Conservation (phyloP, 2,329 filamentous ascomycete species). For the Blastomyces parvus region DNA sequence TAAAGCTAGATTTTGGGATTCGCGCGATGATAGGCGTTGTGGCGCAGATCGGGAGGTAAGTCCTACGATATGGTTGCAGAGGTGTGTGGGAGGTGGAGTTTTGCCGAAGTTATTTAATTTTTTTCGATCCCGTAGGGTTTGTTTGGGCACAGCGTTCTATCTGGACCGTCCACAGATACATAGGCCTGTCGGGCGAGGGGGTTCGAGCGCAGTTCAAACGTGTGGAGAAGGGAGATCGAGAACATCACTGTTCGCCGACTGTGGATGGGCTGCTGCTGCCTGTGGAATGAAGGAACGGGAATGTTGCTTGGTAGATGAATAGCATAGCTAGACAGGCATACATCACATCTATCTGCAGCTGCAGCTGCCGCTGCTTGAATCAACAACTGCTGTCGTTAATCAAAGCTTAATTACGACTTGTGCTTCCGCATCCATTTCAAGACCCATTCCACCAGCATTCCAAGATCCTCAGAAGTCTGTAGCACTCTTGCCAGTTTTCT, state of each 20-base stretch:
- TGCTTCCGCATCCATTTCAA: constrained; percentile 29
- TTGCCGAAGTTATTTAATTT: neutral
- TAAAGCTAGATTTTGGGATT: neutral
- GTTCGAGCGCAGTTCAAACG: neutral
- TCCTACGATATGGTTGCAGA: neutral
- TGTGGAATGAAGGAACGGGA: neutral
- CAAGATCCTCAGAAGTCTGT: constrained; percentile 37
- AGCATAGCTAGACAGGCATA: neutral
- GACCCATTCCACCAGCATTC: constrained; percentile 37
- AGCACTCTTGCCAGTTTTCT: constrained; percentile 32
- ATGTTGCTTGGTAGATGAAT: neutral
- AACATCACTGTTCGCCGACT: neutral
- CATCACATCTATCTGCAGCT: neutral
- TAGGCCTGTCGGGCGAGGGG: too few species aligned
- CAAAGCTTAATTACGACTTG: neutral
- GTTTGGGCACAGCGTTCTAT: neutral
- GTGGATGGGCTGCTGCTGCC: neutral
- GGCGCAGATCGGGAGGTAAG: too few species aligned
- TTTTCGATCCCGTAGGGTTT: too few species aligned
- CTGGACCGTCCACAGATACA: neutral
- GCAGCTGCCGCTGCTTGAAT: neutral
- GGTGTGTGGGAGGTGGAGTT: neutral
- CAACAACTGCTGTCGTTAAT: neutral
- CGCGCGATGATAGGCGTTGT: neutral
- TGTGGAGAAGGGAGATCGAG: neutral